Evolutionary conservation across 371 early-diverging fungal species (phyloP), one percentile per base, ranked within the genome.

Genomic region (Mucor indicus): DNA sequence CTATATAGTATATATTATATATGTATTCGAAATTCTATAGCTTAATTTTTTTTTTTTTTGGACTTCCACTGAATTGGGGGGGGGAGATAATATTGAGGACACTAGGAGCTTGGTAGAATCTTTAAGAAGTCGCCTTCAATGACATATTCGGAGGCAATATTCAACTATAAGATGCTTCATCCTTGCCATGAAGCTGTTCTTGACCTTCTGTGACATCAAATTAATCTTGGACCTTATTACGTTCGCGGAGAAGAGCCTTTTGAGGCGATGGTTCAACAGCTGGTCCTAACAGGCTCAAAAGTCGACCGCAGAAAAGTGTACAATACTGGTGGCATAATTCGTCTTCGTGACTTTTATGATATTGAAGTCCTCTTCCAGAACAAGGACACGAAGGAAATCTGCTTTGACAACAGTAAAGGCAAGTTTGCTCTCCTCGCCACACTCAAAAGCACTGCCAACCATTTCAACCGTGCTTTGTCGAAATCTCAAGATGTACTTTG

Each of bases 241-340:
- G 17, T 11, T 29, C 48, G 38, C 12, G 27, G 30, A 13, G n/a
- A 48, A 29, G 29, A 48, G 21, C 30, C 27, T 3, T 17, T 21
- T 3, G 25, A 30, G 29, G 38, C 38, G 16, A 48, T 48, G 48
- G 20, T 17, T 10, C 13, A 38, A 38, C 38, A 38, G 30, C 38
- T 38, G 25, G 27, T 11, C 5, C 25, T 19, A 38, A 27, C 30
- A 20, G 27, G 27, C 16, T 48, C 38, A 38, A 48, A 48, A 38
- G 21, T 48, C 0, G 20, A 38, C 11, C 9, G 25, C 5, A 25
- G 30, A 9, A 38, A 38, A 38, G 17, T 9, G 30, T 48, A 48
- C 17, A 48, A 48, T 17, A 31, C 48, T 48, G 48, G 38, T 20
- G 48, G 48, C 19, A 37, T 48, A 38, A 38, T 48, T 38, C 38